Conservation (phyloP, 108 stramenopile species). For the Cyclostephanos tholiformis region DNA sequence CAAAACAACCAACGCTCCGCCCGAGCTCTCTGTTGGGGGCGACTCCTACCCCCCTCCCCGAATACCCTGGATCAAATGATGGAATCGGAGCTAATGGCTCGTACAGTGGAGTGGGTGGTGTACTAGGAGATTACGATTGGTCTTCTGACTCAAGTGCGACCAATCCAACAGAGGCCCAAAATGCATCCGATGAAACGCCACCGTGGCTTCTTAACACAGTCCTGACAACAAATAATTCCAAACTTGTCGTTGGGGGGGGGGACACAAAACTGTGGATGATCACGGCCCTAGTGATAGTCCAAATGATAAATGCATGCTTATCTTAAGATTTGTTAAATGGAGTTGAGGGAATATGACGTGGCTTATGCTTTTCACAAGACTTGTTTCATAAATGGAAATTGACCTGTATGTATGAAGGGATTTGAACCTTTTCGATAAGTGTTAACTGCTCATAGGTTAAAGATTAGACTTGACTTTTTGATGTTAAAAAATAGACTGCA, state of each 20-base stretch:
- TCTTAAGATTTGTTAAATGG: too few relatives aligned
- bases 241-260: not conserved
- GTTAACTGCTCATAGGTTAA: too few relatives aligned
- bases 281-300: not conserved
- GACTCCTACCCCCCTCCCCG: not conserved
- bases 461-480: too few relatives aligned
- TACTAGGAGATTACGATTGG: slow-evolving; percentile 2
- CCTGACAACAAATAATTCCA: not conserved
- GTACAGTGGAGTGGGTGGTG: not conserved
- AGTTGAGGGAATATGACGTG: too few relatives aligned
- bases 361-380: too few relatives aligned
- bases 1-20: not conserved
- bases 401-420: too few relatives aligned
- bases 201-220: slow-evolving; percentile 1
- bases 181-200: slow-evolving; percentile 5
- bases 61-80: not conserved
- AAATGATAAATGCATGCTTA: not conserved
- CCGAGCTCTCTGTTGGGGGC: not conserved
- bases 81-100: not conserved
- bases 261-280: not conserved
- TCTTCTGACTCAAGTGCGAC: not conserved
- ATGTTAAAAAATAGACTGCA: too few relatives aligned
- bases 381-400: too few relatives aligned
- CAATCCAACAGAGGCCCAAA: not conserved
- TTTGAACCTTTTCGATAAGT: too few relatives aligned